Evolutionary conservation across 352 stramenopile species (phyloP).

Genomic region (Phytopythium chamaehyphon): DNA sequence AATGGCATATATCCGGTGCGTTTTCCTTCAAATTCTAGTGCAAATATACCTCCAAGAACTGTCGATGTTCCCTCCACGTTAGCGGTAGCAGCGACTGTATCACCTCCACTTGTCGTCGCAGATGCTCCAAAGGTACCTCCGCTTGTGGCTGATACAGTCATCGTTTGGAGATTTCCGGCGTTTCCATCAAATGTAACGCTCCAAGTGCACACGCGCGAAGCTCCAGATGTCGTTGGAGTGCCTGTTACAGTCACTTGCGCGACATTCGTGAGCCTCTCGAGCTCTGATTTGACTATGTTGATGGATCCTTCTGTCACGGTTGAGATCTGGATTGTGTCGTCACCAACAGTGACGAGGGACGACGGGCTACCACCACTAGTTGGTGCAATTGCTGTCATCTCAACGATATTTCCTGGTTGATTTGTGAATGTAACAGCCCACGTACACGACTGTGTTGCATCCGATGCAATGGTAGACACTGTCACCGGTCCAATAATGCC

Average conservation of each 20-base stretch:
- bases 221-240: conserved; percentile 11
- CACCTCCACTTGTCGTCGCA: conserved; percentile 22
- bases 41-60: conserved; percentile 75
- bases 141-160: conserved; percentile 46
- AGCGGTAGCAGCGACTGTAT: conserved; percentile 43
- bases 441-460: conserved; percentile 70
- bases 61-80: conserved; percentile 48
- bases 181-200: conserved; percentile 94
- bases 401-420: conserved; percentile 80
- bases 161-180: conserved; percentile 69
- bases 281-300: conserved; percentile 93
- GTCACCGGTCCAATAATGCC: conserved; percentile 36
- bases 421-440: conserved; percentile 91
- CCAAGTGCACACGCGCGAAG: conserved; percentile 77
- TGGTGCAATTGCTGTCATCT: conserved; percentile 61
- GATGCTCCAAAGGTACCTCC: conserved; percentile 29
- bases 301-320: conserved; percentile 78
- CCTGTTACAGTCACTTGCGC: conserved; percentile 86
- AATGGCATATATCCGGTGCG: conserved; percentile 90
- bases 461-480: conserved; percentile 36
- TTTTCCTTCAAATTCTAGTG: conserved; percentile 84
- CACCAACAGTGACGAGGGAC: conserved; percentile 43
- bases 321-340: conserved; percentile 80
- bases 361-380: conserved; percentile 30
- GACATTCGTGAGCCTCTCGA: conserved; percentile 90